Percentiles rank a stretch among this genome's conserved stretches.
phyloP scores from a whole-genome alignment of 208 protist genomes.

The Leishmania gerbilli region DNA sequence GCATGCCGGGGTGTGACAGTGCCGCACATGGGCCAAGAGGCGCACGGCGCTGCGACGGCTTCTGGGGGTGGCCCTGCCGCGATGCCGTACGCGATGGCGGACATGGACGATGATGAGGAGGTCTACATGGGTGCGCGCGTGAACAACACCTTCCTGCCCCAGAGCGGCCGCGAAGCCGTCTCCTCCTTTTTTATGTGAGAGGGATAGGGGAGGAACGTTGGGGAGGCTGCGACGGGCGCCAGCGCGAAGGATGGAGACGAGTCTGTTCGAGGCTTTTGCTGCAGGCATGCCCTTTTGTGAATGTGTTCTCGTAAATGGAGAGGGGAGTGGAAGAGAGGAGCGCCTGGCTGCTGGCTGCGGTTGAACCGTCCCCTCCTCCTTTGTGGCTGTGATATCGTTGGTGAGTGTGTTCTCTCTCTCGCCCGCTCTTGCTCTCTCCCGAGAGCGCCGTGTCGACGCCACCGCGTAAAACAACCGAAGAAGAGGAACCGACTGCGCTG shows the following conservation, averaged over 20 bases:
- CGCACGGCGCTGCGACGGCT: conserved; percentile 4
- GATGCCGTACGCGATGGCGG: conserved; percentile 9
- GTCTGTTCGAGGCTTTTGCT: neutral
- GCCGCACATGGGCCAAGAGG: conserved; percentile 19
- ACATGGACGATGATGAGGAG: conserved; percentile 28
- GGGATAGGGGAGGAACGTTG: neutral
- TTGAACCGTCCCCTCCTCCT: neutral
- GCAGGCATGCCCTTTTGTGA: neutral
- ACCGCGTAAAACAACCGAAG: neutral
- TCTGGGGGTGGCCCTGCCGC: conserved; percentile 7
- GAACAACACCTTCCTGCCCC: conserved; percentile 30
- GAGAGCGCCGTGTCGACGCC: neutral
- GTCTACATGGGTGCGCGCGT: conserved; percentile 29
- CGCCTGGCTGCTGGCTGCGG: neutral
- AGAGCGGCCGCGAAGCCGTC: conserved; percentile 49
- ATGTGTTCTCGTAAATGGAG: neutral
- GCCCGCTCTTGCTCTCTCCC: neutral
- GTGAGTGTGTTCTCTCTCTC: neutral
- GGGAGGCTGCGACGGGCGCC: neutral
- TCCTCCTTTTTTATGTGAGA: conserved; percentile 80
- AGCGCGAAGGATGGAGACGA: neutral
- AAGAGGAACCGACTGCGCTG: neutral
- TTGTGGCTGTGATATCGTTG: neutral
- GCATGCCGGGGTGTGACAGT: conserved; percentile 64
- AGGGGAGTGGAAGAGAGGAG: neutral